Base-by-base conservation (phyloP, 371 early-diverging fungal species). In the Mucor mucedo region DNA sequence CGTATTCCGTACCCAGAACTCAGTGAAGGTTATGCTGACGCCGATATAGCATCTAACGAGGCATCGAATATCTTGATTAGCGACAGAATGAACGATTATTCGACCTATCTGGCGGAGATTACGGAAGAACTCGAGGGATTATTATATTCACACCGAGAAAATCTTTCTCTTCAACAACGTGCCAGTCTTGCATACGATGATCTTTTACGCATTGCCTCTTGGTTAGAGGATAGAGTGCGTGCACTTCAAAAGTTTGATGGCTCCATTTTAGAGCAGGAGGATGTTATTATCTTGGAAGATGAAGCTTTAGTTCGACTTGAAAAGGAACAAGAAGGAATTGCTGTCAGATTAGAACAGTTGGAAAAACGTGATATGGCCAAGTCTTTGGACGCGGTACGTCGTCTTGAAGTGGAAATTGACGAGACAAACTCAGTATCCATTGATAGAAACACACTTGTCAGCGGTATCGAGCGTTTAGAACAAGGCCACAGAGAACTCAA, bases 111-210 rank as follows among this genome's bases (percentile, higher is more conserved):
- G 9, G 69, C 69, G n/a, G 69, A 69, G 40, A 41, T 75, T 0
- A 70, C 70, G 1, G 76, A 77, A 28, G 69, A 70, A 14, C 58
- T 82, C 3, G 72, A 79, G 27, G 69, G 71, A 21, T 56, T 79
- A 2, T 47, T 84, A 27, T 45, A 67, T 4, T 61, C 68, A 5
- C 77, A 77, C 49, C 77, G 79, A n/a, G 68, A 75, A 44, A 64
- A 62, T 29, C 54, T 81, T 21, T 72, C 74, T 5, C 58, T 84
- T 7, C 75, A 78, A n/a, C 73, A 77, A 35, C 67, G 74, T 5
- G 73, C 78, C 5, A 67, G 68, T 10, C 60, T 76, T 4, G 73
- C 68, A 4, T 73, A 76, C 30, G 77, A 82, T 21, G 83, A 82
- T 57, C 61, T 79, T 63, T 56, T 65, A 5, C 65, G 75, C 4